Evolutionary conservation across 2,329 filamentous ascomycete genomes (phyloP), one percentile per base, ranked within the genome.

Genomic region (Coniosporium tulheliwenetii): DNA sequence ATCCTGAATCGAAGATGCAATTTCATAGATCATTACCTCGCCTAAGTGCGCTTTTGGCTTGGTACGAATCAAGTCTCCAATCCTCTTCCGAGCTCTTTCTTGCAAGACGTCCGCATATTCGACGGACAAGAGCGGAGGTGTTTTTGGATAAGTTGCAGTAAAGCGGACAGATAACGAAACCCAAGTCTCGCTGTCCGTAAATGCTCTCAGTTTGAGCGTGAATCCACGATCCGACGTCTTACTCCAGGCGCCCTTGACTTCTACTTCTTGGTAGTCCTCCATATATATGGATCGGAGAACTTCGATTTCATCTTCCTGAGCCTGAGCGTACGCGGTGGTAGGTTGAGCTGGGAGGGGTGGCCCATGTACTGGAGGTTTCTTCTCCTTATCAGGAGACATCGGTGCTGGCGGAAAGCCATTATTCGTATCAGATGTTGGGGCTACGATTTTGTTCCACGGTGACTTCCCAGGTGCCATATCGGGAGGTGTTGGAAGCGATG

Each of bases 141-240:
- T 82, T 55, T 85, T 93, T 3, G 89, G 91, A 57, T 96, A 96
- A 1, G 87, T 93, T 5, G 86, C 82, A 8, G 85, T 91, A 48
- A 96, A 67, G 42, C 83, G 79, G 40, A 93, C 85, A 38, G 75
- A 71, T n/a, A 96, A 63, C 2, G 75, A 77, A 33, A 86, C 68
- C 19, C 70, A 71, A 44, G 85, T 73, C 38, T 86, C 79, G 32
- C 77, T 70, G 52, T 91, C 81, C 0, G 77, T 79, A 3, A 77
- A 77, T 8, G 85, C 73, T 52, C 76, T 85, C 47, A 96, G 70
- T 40, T 72, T 75, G 40, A 96, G 77, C 49, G 84, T 84, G 57
- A 96, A 93, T 0, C 77, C 73, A 12, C 85, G 81, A 54, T 93
- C 70, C 32, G 70, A 83, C 3, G 81, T 77, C 69, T 85, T 82